Evolutionary conservation across 192 early-diverging fungal species (phyloP).

Genomic region (Jimgerdemannia flammicorona): DNA sequence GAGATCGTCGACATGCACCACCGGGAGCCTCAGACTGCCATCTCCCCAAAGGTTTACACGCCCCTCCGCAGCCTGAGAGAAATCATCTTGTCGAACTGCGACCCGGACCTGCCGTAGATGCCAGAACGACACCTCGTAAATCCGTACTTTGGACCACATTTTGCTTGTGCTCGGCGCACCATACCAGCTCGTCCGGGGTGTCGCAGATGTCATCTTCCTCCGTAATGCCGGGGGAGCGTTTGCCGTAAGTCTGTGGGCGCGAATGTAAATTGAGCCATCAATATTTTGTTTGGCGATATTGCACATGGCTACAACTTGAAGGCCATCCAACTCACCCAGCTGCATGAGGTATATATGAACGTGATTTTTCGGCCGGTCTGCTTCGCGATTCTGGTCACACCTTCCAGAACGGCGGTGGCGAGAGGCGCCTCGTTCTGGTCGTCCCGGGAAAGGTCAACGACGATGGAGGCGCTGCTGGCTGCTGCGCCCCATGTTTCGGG

Average conservation of each 20-base stretch:
- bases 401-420: conserved; percentile 2
- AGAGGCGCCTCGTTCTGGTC: background rate
- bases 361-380: conserved; percentile 23
- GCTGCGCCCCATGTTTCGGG: conserved; percentile 10
- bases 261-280: background rate
- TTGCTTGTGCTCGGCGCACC: conserved; percentile 29
- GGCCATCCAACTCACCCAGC: conserved; percentile 15
- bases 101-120: conserved; percentile 19
- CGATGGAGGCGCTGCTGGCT: conserved; percentile 2
- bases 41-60: conserved; percentile 11
- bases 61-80: conserved; percentile 12
- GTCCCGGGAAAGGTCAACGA: conserved; percentile 24
- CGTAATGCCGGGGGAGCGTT: background rate
- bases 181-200: conserved; percentile 7
- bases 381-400: conserved; percentile 17
- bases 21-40: background rate
- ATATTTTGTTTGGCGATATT: background rate
- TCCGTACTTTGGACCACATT: conserved; percentile 7
- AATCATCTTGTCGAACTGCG: conserved; percentile 16
- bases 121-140: conserved; percentile 22
- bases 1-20: conserved; percentile 34
- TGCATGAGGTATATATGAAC: background rate
- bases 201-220: conserved; percentile 1
- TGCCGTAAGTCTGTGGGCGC: conserved; percentile 10
- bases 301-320: background rate